phyloP scores from a whole-genome alignment of 805 yeast species.

The Ogataea haglerorum region DNA sequence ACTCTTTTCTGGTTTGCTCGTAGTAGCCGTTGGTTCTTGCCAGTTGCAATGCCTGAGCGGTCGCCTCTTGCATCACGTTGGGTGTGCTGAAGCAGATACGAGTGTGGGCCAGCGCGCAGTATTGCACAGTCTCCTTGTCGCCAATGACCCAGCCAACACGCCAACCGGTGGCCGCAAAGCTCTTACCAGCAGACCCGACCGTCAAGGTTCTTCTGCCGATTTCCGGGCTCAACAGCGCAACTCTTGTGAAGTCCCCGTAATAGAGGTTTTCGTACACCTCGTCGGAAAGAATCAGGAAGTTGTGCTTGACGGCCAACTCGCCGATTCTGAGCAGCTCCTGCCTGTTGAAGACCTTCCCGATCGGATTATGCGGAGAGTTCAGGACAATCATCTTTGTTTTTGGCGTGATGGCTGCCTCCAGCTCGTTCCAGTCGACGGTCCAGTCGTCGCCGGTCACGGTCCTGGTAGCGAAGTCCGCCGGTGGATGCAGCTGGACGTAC shows the following conservation, averaged over 20 bases:
- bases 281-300: slow-evolving; percentile 79
- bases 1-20: slow-evolving; percentile 62
- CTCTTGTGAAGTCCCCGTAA: slow-evolving; percentile 72
- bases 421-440: slow-evolving; percentile 75
- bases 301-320: slow-evolving; percentile 77
- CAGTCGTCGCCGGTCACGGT: slow-evolving; percentile 82
- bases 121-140: slow-evolving; percentile 72
- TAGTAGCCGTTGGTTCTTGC: slow-evolving; percentile 68
- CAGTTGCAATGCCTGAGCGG: slow-evolving; percentile 66
- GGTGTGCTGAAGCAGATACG: slow-evolving; percentile 91
- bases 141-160: slow-evolving; percentile 96
- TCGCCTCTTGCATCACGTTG: slow-evolving; percentile 89
- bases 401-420: slow-evolving; percentile 65
- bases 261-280: slow-evolving; percentile 93
- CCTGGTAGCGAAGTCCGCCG: slow-evolving; percentile 58
- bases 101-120: slow-evolving; percentile 86
- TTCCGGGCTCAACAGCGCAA: slow-evolving; percentile 80
- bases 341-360: slow-evolving; percentile 82
- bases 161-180: slow-evolving; percentile 99
- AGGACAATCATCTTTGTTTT: slow-evolving; percentile 84
- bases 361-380: slow-evolving; percentile 95
- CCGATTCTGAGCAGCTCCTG: slow-evolving; percentile 78
- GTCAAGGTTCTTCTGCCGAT: slow-evolving; percentile 76
- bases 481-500: slow-evolving; percentile 84
- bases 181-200: slow-evolving; percentile 96